phyloP scores from a whole-genome alignment of 2,329 filamentous ascomycete species.

The Cercospora zeina region DNA sequence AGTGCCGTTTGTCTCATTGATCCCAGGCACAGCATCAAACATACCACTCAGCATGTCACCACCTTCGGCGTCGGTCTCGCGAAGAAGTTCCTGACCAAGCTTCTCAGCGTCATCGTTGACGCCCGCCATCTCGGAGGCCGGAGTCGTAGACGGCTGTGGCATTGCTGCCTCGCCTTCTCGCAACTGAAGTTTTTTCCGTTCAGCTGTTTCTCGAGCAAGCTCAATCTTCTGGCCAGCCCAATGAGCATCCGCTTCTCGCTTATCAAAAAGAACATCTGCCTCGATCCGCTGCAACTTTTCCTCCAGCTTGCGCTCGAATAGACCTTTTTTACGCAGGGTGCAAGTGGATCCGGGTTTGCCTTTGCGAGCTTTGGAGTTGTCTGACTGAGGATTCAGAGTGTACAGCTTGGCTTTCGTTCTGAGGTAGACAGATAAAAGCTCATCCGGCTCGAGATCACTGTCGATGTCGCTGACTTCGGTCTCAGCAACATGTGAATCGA shows the following conservation, averaged over 20 bases:
- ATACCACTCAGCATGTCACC: slow-evolving; percentile 59
- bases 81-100: slow-evolving; percentile 37
- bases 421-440: slow-evolving; percentile 70
- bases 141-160: not conserved
- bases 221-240: slow-evolving; percentile 50
- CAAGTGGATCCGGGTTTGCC: slow-evolving; percentile 41
- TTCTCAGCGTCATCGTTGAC: slow-evolving; percentile 54
- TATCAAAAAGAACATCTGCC: slow-evolving; percentile 57
- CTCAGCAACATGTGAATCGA: not conserved
- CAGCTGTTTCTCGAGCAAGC: slow-evolving; percentile 45
- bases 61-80: slow-evolving; percentile 55
- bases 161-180: slow-evolving; percentile 22
- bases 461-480: slow-evolving; percentile 52
- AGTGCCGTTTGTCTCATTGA: slow-evolving; percentile 40
- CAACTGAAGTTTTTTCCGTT: slow-evolving; percentile 37
- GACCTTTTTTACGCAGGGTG: slow-evolving; percentile 41
- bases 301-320: slow-evolving; percentile 64
- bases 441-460: slow-evolving; percentile 53
- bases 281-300: slow-evolving; percentile 76
- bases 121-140: slow-evolving; percentile 40
- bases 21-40: slow-evolving; percentile 50
- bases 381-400: slow-evolving; percentile 45
- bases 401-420: slow-evolving; percentile 63
- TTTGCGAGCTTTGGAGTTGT: slow-evolving; percentile 59
- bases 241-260: slow-evolving; percentile 47